Evolutionary conservation across 2,329 filamentous ascomycete genomes (phyloP).

Genomic region (Stachybotrys echinatus): DNA sequence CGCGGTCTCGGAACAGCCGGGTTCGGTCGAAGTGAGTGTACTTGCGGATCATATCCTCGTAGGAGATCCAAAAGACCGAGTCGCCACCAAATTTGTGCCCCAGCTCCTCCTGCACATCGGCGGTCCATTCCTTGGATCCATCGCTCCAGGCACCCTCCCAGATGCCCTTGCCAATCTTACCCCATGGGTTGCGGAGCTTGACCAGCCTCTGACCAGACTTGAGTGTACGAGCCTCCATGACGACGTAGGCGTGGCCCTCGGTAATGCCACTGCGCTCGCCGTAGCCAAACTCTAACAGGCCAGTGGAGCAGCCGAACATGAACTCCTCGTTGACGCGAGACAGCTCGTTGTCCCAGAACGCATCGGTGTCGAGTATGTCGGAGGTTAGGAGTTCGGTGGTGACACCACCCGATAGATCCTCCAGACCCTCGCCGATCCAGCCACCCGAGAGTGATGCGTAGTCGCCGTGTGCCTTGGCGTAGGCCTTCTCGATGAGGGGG

Average conservation of each 20-base stretch:
- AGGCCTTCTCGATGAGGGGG: constrained; percentile 75
- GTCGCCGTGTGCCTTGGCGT: constrained; percentile 78
- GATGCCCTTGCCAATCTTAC: constrained; percentile 49
- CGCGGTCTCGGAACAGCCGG: constrained; percentile 50
- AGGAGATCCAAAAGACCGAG: constrained; percentile 60
- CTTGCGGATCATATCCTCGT: constrained; percentile 57
- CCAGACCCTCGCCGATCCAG: constrained; percentile 58
- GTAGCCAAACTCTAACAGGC: constrained; percentile 57
- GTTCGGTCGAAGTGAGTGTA: constrained; percentile 59
- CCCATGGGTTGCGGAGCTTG: constrained; percentile 58
- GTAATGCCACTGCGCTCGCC: constrained; percentile 54
- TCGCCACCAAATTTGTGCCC: constrained; percentile 56
- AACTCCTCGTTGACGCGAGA: constrained; percentile 78
- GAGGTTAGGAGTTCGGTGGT: constrained; percentile 63
- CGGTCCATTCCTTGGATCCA: constrained; percentile 57
- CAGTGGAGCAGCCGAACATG: constrained; percentile 65
- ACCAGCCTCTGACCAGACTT: constrained; percentile 50
- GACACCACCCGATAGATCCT: constrained; percentile 62
- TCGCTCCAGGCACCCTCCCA: constrained; percentile 59
- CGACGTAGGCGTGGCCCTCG: constrained; percentile 54
- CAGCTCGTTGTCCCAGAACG: constrained; percentile 79
- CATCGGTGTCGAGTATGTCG: constrained; percentile 71
- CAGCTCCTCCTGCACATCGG: constrained; percentile 51
- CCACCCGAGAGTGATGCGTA: constrained; percentile 67
- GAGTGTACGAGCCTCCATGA: constrained; percentile 52